Percentiles rank a stretch among this genome's conserved stretches.
These are phyloP conservation scores for Plantago coronopus DNA, from an alignment of 305 asterid species.

Conservation along the genomic window DNA sequence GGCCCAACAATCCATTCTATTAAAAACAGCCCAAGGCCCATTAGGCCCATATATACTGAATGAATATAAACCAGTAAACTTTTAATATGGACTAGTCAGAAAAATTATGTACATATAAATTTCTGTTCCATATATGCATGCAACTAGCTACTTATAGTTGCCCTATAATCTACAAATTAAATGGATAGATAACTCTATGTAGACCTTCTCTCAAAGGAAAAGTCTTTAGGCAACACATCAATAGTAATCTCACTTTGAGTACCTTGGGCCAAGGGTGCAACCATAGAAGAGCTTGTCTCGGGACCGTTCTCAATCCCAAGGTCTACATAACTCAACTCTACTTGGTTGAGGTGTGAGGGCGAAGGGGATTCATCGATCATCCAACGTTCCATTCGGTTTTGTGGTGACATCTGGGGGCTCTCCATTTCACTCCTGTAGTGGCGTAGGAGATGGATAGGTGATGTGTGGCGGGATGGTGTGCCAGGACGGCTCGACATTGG, in stretches of 20 bases:
- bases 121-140: background rate
- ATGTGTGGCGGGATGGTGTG: constrained; percentile 59
- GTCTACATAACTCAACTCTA: constrained; percentile 37
- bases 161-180: background rate
- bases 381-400: constrained; percentile 35
- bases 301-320: constrained; percentile 15
- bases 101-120: too few species aligned
- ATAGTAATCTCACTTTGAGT: constrained; percentile 31
- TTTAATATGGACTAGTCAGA: too few species aligned
- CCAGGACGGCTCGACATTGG: constrained; percentile 55
- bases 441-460: constrained; percentile 75
- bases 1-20: too few species aligned
- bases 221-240: constrained; percentile 32
- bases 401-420: constrained; percentile 40
- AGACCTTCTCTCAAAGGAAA: constrained; percentile 45
- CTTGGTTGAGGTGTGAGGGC: constrained; percentile 36
- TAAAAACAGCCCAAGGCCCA: too few species aligned
- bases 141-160: background rate
- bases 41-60: too few species aligned
- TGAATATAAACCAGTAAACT: too few species aligned
- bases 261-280: constrained; percentile 34
- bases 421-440: constrained; percentile 40
- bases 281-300: constrained; percentile 32
- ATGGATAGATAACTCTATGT: too few species aligned
- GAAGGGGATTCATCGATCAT: constrained; percentile 47